These are phyloP conservation scores for Picochlorum sp. DNA, from an alignment of 139 green algal genomes.

Conservation along the genomic window DNA sequence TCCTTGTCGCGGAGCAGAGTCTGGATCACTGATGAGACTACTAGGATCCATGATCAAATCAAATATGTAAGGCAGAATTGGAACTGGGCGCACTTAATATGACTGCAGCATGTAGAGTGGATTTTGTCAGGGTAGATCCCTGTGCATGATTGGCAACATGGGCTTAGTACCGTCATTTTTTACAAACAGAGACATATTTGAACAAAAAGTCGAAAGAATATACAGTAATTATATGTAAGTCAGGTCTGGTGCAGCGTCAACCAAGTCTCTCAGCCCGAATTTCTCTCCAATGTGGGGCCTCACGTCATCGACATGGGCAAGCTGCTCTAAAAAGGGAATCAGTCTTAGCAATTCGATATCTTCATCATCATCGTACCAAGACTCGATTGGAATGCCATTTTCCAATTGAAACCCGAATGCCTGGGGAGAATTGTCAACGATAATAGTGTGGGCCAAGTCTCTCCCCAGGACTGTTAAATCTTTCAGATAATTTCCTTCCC, in stretches of 20 bases:
- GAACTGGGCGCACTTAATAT: no score
- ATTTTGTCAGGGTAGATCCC: no score
- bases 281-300: conserved; percentile 37
- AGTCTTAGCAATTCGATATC: conserved; percentile 77
- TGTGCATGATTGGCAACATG: no score
- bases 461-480: conserved; percentile 70
- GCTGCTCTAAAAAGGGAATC: conserved; percentile 81
- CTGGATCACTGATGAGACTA: no score
- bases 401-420: conserved; percentile 80
- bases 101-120: no score
- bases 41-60: no score
- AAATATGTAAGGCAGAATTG: no score
- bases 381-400: conserved; percentile 95
- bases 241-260: conserved; percentile 35
- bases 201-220: neutral
- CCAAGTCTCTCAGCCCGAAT: conserved; percentile 62
- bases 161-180: no score
- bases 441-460: conserved; percentile 77
- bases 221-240: neutral
- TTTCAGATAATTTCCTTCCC: conserved; percentile 93
- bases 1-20: no score
- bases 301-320: conserved; percentile 34
- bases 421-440: conserved; percentile 73
- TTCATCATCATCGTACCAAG: conserved; percentile 79
- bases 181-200: no score